Base-by-base conservation (phyloP, 1,284 basidiomycete species). In the Apiotrichum gracile region DNA sequence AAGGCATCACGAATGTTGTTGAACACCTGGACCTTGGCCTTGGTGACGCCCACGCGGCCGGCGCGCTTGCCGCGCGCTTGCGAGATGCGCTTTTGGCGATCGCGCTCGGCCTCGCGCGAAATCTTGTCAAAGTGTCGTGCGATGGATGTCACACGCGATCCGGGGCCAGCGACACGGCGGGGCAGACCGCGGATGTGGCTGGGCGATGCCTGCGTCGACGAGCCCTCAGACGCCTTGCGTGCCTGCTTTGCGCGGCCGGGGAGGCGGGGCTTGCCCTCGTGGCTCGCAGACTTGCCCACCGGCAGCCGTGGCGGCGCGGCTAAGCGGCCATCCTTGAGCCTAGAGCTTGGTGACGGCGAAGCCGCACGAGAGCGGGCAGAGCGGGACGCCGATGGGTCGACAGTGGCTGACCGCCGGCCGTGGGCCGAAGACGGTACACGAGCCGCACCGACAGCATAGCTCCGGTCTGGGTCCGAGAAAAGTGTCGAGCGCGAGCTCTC, bases 1-100 rank as follows among this genome's bases (percentile, higher is more conserved):
- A 97, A 89, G 0, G 90, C 93, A 65, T 97, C 92, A 66, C 89
- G 86, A 58, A 97, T 83, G 64, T 89, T 96, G 61, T 89, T 86
- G 43, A 97, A 83, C 35, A 97, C 84, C 67, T 93, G 86, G 1
- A 97, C 89, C 56, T 86, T 91, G 8, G 91, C 91, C 50, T 86
- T 83, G 4, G 92, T 88, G 31, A 86, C 86, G 8, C 87, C 88
- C 9, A 98, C 91, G 2, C 96, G 94, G 35, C 94, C 84, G n/a
- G 91, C 90, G 40, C 89, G 83, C 60, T 85, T 86, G 16, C 87
- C 86, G n/a, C 91, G 82, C 63, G 92, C 69, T 9, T 71, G 55
- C 10, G 71, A 66, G 16, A 79, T 64, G n/a, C 76, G 71, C 50
- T 76, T 76, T 50, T 77, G 76, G 4, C 78, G 66, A 47, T 80